Evolutionary conservation across 495 filamentous ascomycete species (phyloP), one percentile per base, ranked within the genome.

Genomic region (Aspergillus conjunctus): DNA sequence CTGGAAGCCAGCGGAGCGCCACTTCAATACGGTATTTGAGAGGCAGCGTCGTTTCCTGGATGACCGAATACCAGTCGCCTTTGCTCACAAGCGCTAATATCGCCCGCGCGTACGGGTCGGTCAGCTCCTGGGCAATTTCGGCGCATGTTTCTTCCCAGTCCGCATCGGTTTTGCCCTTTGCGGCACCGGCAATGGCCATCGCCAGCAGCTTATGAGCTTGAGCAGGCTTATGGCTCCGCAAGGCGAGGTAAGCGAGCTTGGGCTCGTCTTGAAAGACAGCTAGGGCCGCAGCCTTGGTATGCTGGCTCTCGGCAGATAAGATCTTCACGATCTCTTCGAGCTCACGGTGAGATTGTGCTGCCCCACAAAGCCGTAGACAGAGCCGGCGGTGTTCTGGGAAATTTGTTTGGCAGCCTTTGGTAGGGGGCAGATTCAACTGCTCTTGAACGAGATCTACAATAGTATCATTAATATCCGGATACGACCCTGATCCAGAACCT

Each of bases 81-180:
- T 89, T 92, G 51, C 90, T 87, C 52, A 97, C 91, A 54, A 92
- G 87, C n/a, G 91, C 87, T n/a, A 96, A 89, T 55, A 98, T 88
- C 0, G 93, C 92, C 52, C 92, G 87, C 10, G 94, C 83, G 67
- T 96, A 97, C 0, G 92, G 91, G 64, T 98, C 94, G 0, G 82
- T 80, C 12, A 88, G 79, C 58, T 88, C 83, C 44, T 83, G 83
- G 26, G 83, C 82, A 68, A 91, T 87, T 61, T 86, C 85, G 0
- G 78, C 73, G 53, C 83, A 78, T 7, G 79, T 80, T 30, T 82
- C 73, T 77, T 81, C 76, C 81, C 83, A 84, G 39, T 82, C 79
- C 15, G 79, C 69, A 48, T 83, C 81, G 21, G 78, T 79, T 15
- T 81, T 80, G 6, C 78, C 81, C 54, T 87, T 83, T 4, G 76